Conservation (phyloP, 139 green algal genomes). For the Limnomonas spitsbergensis region DNA sequence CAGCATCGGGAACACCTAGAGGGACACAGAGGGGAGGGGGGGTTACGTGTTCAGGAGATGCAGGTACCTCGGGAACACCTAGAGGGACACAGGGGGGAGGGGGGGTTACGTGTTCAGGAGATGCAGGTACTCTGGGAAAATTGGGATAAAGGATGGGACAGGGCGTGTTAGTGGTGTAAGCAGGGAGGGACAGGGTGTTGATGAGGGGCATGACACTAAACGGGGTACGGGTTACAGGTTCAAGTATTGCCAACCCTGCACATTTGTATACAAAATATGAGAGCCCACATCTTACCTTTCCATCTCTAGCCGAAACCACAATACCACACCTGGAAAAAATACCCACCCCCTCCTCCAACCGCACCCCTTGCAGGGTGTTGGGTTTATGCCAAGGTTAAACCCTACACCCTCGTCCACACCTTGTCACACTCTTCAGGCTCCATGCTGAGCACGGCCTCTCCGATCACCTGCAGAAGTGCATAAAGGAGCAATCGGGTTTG, state of each 20-base stretch:
- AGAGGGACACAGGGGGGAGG: background rate
- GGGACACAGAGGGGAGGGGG: background rate
- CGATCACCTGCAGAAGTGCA: constrained; percentile 69
- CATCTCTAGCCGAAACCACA: no score
- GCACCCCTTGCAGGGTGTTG: no score
- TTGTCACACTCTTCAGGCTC: constrained; percentile 83
- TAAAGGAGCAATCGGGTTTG: background rate
- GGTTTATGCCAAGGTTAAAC: no score
- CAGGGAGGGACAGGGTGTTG: no score
- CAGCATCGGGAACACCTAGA: constrained; percentile 79
- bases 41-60: constrained; percentile 79
- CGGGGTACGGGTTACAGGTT: no score
- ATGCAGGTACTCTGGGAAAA: constrained; percentile 92
- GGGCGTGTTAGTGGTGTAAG: constrained; percentile 59
- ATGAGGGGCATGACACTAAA: no score
- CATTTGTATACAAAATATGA: no score
- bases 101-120: constrained; percentile 73
- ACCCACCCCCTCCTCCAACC: no score
- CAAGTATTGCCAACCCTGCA: no score
- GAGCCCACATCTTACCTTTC: no score
- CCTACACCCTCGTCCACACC: no score
- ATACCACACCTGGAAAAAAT: no score
- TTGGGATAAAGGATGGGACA: constrained; percentile 11
- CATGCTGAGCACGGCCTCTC: constrained; percentile 83
- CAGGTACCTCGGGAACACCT: constrained; percentile 91